These are phyloP conservation scores for Aspergillus egyptiacus DNA, from an alignment of 495 filamentous ascomycete genomes.

Conservation along the genomic window DNA sequence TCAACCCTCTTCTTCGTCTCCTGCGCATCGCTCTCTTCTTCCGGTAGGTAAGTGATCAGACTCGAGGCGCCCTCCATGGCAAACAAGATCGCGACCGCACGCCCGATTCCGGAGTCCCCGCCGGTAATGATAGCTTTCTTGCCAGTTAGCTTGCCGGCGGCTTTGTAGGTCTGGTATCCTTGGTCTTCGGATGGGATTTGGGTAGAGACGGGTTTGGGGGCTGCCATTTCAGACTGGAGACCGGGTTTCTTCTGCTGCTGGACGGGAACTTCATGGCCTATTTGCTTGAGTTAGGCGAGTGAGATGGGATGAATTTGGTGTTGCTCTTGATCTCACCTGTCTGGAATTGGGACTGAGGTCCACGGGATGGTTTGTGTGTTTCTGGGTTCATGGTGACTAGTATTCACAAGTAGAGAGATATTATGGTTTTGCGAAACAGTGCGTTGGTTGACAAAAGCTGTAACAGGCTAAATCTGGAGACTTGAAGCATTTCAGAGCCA, in stretches of 20 bases:
- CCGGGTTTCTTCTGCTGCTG: slow-evolving; percentile 65
- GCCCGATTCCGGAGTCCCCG: slow-evolving; percentile 77
- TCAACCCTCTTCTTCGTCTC: slow-evolving; percentile 67
- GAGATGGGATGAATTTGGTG: neutral
- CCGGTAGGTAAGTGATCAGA: slow-evolving; percentile 67
- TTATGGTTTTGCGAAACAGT: neutral
- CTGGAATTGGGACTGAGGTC: slow-evolving; percentile 14
- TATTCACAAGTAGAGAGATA: neutral
- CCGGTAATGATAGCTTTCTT: slow-evolving; percentile 78
- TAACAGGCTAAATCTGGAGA: neutral
- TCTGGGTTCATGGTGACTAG: slow-evolving; percentile 5
- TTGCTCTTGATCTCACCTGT: slow-evolving; percentile 6
- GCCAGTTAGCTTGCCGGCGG: slow-evolving; percentile 68
- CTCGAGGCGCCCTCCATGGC: slow-evolving; percentile 79
- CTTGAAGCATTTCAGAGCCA: neutral
- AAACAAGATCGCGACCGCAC: slow-evolving; percentile 69
- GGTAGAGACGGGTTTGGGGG: slow-evolving; percentile 56
- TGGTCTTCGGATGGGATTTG: slow-evolving; percentile 65
- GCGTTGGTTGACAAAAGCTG: neutral
- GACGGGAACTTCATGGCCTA: slow-evolving; percentile 65
- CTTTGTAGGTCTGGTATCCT: slow-evolving; percentile 68
- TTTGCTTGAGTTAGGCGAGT: neutral
- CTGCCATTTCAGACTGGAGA: slow-evolving; percentile 56
- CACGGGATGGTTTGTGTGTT: slow-evolving; percentile 5
- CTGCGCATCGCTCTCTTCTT: slow-evolving; percentile 71